These are phyloP conservation scores for Xerocomus cyaneibrunnescens DNA, from an alignment of 1,284 basidiomycete genomes.

Conservation along the genomic window DNA sequence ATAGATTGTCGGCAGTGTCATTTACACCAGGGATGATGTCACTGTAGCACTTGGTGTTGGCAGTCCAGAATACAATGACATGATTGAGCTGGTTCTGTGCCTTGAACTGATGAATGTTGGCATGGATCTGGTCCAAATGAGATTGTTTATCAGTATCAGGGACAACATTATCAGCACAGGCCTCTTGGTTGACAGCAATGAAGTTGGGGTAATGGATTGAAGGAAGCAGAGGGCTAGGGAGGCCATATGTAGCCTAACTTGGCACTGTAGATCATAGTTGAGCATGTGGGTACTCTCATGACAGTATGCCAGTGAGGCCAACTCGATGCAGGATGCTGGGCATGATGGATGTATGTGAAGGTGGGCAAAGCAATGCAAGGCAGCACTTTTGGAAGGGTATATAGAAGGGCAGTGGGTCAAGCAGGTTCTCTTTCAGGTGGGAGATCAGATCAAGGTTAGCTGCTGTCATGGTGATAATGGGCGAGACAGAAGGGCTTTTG, in stretches of 20 bases:
- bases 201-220: conserved; percentile 96
- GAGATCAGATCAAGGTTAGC: no score
- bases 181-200: conserved; percentile 97
- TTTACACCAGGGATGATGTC: conserved; percentile 94
- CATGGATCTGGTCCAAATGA: conserved; percentile 90
- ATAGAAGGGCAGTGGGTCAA: no score
- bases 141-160: conserved; percentile 85
- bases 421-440: no score
- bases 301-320: conserved; percentile 97
- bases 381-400: no score
- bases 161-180: conserved; percentile 91
- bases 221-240: conserved; percentile 83
- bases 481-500: no score
- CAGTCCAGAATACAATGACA: conserved; percentile 94
- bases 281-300: conserved; percentile 92
- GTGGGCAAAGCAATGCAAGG: no score
- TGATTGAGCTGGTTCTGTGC: conserved; percentile 79
- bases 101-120: conserved; percentile 95
- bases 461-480: no score
- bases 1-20: conserved; percentile 93
- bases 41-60: conserved; percentile 98
- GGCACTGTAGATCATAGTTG: conserved; percentile 96
- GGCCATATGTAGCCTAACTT: conserved; percentile 88
- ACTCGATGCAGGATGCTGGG: no score
- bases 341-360: conserved; percentile 80